phyloP scores from a whole-genome alignment of 208 protist species.

The Porcisia hertigi region DNA sequence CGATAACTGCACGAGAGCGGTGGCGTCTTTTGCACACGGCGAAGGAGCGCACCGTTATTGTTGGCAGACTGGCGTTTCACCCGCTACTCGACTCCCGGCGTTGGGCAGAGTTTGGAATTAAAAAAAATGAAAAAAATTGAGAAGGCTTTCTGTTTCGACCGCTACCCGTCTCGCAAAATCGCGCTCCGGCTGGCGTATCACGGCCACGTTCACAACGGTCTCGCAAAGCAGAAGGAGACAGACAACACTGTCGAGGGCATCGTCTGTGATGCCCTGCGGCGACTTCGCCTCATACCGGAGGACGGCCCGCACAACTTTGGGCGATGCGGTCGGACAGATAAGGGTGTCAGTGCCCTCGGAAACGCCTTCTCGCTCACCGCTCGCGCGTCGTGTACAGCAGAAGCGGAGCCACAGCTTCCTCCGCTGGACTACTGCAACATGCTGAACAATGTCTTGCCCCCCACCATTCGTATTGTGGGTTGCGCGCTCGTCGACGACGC shows the following conservation, averaged over 20 bases:
- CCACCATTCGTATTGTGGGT: slow-evolving; percentile 93
- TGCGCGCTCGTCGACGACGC: slow-evolving; percentile 87
- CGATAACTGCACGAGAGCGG: not conserved
- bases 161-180: slow-evolving; percentile 78
- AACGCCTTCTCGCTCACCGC: slow-evolving; percentile 76
- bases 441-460: slow-evolving; percentile 94
- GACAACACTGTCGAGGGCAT: slow-evolving; percentile 83
- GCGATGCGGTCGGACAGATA: slow-evolving; percentile 88
- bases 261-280: slow-evolving; percentile 50
- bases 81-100: not conserved
- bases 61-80: too few species aligned
- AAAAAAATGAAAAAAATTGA: slow-evolving; percentile 50
- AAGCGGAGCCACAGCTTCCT: slow-evolving; percentile 34
- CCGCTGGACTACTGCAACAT: slow-evolving; percentile 94
- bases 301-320: slow-evolving; percentile 64
- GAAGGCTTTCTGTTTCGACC: slow-evolving; percentile 52
- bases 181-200: slow-evolving; percentile 88
- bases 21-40: not conserved
- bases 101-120: not conserved
- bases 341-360: slow-evolving; percentile 87
- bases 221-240: slow-evolving; percentile 84
- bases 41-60: too few species aligned
- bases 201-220: slow-evolving; percentile 78
- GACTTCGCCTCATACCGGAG: slow-evolving; percentile 61
- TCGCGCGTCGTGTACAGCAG: slow-evolving; percentile 55